Evolutionary conservation across 1,284 basidiomycete genomes (phyloP).

Genomic region (Caloboletus firmus): DNA sequence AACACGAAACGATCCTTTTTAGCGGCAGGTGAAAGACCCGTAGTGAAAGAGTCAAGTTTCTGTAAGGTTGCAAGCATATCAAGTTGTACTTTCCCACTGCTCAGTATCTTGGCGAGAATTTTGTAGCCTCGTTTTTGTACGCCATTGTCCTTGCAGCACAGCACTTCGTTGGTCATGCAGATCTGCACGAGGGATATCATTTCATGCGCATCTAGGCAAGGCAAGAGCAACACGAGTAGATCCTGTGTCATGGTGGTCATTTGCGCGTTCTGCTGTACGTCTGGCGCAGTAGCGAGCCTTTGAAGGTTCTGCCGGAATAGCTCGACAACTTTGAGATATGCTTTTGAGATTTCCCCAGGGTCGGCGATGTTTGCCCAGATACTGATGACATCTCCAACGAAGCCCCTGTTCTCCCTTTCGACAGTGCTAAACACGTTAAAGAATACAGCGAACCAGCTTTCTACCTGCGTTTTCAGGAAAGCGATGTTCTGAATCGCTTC

Average conservation of each 20-base stretch:
- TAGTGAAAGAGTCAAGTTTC: constrained; percentile 61
- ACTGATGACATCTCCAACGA: constrained; percentile 87
- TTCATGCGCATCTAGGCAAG: constrained; percentile 66
- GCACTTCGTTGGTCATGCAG: constrained; percentile 58
- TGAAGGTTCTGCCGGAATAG: constrained; percentile 77
- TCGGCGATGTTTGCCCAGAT: constrained; percentile 86
- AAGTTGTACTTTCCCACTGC: constrained; percentile 52
- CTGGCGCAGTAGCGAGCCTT: constrained; percentile 33
- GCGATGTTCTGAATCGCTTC: constrained; percentile 70
- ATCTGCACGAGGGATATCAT: constrained; percentile 64
- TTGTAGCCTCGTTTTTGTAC: constrained; percentile 97
- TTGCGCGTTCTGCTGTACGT: constrained; percentile 37
- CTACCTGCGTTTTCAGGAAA: constrained; percentile 77
- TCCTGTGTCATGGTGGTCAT: constrained; percentile 79
- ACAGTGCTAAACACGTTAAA: constrained; percentile 96
- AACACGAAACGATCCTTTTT: constrained; percentile 92
- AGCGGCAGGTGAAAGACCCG: constrained; percentile 77
- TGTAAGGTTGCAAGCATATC: constrained; percentile 49
- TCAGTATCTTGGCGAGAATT: constrained; percentile 74
- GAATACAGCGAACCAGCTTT: constrained; percentile 92
- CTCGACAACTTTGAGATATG: constrained; percentile 77
- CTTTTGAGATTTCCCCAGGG: constrained; percentile 72
- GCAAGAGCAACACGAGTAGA: constrained; percentile 83
- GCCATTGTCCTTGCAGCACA: constrained; percentile 77
- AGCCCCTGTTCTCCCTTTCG: constrained; percentile 71